Evolutionary conservation across 345 rosid genomes (phyloP).

Genomic region (Litchi chinensis): DNA sequence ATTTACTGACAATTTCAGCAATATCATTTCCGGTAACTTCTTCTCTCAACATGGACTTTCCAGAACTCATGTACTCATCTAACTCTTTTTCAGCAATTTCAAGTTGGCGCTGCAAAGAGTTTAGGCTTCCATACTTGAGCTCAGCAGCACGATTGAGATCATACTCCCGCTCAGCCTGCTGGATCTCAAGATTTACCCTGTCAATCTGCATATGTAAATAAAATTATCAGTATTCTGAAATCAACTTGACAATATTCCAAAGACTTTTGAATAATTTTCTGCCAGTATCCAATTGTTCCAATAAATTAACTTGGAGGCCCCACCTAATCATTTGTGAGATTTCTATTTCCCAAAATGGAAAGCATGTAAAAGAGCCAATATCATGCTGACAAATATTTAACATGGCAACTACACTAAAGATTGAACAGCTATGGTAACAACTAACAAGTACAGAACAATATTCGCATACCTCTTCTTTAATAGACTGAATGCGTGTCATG

Average conservation of each 20-base stretch:
- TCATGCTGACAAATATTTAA: not conserved
- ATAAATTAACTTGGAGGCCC: not conserved
- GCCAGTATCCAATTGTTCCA: not conserved
- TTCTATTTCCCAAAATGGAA: not conserved
- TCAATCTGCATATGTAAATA: constrained; percentile 59
- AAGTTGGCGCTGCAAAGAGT: constrained; percentile 86
- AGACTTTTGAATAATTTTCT: not conserved
- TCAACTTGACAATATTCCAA: not conserved
- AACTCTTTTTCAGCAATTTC: constrained; percentile 84
- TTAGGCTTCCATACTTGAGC: constrained; percentile 92
- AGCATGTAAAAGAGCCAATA: not conserved
- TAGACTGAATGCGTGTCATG: constrained; percentile 91
- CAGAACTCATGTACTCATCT: constrained; percentile 82
- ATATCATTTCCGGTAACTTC: constrained; percentile 93
- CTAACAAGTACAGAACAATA: not conserved
- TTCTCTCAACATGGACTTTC: constrained; percentile 97
- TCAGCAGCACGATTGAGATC: constrained; percentile 99
- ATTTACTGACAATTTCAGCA: constrained; percentile 92
- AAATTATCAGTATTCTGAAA: constrained; percentile 2
- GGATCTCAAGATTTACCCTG: constrained; percentile 93
- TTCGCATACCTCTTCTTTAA: constrained; percentile 80
- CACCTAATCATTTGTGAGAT: not conserved
- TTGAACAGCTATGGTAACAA: not conserved
- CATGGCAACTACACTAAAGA: not conserved
- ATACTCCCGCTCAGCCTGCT: constrained; percentile 97